phyloP scores from a whole-genome alignment of 2,329 filamentous ascomycete species.

The Sporothrix phasma region DNA sequence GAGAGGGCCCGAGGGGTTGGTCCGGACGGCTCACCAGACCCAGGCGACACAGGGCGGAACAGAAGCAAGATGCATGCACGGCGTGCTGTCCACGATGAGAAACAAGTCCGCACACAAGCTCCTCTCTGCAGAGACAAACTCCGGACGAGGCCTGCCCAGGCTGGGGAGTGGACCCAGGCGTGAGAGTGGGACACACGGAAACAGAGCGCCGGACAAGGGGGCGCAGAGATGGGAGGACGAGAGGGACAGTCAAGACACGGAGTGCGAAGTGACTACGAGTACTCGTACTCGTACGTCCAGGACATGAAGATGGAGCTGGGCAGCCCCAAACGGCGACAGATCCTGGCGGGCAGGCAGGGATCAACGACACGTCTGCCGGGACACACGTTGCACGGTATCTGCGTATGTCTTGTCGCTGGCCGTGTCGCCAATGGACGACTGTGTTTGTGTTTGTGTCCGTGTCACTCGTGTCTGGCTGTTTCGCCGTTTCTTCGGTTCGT shows the following conservation, averaged over 20 bases:
- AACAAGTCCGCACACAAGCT: not conserved
- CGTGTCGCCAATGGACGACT: not conserved
- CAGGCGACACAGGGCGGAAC: no score
- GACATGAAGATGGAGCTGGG: no score
- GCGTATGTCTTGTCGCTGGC: not conserved
- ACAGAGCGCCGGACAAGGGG: not conserved
- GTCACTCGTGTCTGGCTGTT: not conserved
- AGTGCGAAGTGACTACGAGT: no score
- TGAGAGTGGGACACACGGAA: not conserved
- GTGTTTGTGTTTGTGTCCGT: not conserved
- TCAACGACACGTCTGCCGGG: not conserved
- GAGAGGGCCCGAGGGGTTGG: conserved; percentile 3
- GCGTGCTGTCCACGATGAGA: no score
- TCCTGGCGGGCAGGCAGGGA: not conserved
- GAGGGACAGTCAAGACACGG: no score
- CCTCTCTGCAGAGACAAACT: not conserved
- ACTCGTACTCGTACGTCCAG: no score
- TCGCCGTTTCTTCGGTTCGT: not conserved
- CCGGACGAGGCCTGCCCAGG: not conserved
- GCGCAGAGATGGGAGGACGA: not conserved
- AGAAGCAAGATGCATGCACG: no score
- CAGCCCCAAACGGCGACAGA: not conserved
- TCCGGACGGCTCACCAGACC: no score
- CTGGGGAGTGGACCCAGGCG: not conserved
- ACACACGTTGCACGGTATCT: not conserved